These are phyloP conservation scores for Scleroderma citrinum DNA, from an alignment of 768 basidiomycete species.

Conservation along the genomic window DNA sequence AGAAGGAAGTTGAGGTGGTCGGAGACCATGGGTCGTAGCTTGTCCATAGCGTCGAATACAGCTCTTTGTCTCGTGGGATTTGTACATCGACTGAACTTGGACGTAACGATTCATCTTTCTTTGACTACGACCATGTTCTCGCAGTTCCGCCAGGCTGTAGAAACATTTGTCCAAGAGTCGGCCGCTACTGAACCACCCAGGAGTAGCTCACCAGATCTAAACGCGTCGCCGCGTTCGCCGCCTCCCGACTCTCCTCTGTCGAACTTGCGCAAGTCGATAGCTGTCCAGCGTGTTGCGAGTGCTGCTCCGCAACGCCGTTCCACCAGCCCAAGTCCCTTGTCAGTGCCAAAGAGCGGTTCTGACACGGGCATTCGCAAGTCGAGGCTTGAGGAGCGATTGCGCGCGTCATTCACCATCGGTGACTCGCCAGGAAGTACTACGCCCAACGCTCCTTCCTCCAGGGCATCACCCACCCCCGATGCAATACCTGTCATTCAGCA, in stretches of 20 bases:
- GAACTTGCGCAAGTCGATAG: constrained; percentile 60
- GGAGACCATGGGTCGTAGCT: constrained; percentile 14
- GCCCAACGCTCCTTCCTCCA: constrained; percentile 32
- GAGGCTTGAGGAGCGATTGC: constrained; percentile 72
- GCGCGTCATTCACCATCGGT: constrained; percentile 53
- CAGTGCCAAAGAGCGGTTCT: constrained; percentile 7
- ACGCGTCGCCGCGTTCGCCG: constrained; percentile 34
- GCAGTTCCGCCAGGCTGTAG: constrained; percentile 67
- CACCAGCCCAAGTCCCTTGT: constrained; percentile 20
- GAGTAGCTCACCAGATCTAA: constrained; percentile 33
- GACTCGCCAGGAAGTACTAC: constrained; percentile 46
- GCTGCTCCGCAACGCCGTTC: constrained; percentile 26
- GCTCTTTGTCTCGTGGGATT: too few species aligned
- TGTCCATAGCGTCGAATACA: too few species aligned
- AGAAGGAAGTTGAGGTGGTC: constrained; percentile 45
- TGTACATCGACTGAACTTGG: too few species aligned
- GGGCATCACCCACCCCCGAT: constrained; percentile 36
- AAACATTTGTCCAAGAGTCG: constrained; percentile 51
- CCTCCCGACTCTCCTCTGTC: constrained; percentile 53
- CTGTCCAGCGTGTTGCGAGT: constrained; percentile 43
- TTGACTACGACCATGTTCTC: too few species aligned
- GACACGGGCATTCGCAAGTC: constrained; percentile 39
- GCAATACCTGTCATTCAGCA: constrained; percentile 20
- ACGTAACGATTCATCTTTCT: not conserved
- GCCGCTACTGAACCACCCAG: constrained; percentile 18